Conservation (phyloP, 164 flowering plant species). For the Cinnamomum micranthum region DNA sequence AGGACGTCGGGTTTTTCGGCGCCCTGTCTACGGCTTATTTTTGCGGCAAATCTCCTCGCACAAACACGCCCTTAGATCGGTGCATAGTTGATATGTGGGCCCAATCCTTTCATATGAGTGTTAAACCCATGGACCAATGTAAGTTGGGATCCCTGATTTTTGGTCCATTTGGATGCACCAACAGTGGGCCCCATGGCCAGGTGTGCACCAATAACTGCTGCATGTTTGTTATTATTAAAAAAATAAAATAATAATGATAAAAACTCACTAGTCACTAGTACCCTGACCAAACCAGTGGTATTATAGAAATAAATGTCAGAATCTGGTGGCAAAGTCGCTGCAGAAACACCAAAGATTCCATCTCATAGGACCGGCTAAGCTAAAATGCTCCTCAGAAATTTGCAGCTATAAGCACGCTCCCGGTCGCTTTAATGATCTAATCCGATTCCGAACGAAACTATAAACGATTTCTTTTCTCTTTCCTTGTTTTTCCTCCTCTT, state of each 20-base stretch:
- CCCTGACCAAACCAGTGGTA: background rate
- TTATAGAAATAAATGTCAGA: background rate
- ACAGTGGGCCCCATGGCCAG: too few relatives aligned
- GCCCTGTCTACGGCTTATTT: too few relatives aligned
- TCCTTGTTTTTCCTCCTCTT: background rate
- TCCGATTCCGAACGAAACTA: background rate
- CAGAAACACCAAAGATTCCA: conserved; percentile 14
- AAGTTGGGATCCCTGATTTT: too few relatives aligned
- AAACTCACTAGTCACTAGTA: too few relatives aligned
- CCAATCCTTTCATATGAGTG: too few relatives aligned
- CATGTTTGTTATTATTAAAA: too few relatives aligned
- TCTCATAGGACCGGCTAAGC: background rate
- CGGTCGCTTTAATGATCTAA: background rate
- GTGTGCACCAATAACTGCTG: too few relatives aligned
- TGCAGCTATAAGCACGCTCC: background rate
- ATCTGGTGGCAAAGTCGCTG: background rate
- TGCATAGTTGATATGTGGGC: too few relatives aligned
- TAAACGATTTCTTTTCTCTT: background rate
- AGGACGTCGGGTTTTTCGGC: rapidly evolving
- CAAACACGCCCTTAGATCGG: too few relatives aligned
- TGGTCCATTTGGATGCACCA: too few relatives aligned
- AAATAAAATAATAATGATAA: too few relatives aligned
- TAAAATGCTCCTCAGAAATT: background rate
- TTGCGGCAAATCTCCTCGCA: rapidly evolving
- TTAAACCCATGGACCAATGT: too few relatives aligned